These are phyloP conservation scores for Aspergillus versicolor DNA, from an alignment of 2,329 filamentous ascomycete species.

Conservation along the genomic window DNA sequence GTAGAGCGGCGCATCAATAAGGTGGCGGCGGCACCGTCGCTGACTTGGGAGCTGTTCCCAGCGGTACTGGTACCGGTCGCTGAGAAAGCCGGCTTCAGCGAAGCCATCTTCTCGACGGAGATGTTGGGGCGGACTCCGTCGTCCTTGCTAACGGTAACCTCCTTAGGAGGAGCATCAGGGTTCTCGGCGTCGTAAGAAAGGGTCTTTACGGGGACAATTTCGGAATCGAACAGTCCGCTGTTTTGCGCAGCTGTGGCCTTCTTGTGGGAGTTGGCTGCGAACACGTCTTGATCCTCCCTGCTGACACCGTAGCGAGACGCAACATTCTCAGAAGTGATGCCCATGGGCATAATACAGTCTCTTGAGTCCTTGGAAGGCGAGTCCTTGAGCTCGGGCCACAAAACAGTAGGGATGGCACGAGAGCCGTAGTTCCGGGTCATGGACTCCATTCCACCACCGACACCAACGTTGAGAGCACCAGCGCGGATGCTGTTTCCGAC, in stretches of 20 bases:
- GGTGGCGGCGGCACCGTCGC: constrained; percentile 80
- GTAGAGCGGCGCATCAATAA: constrained; percentile 83
- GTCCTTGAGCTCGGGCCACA: constrained; percentile 72
- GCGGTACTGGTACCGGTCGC: constrained; percentile 74
- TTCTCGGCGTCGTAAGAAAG: constrained; percentile 63
- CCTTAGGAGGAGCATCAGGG: constrained; percentile 55
- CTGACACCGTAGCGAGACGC: constrained; percentile 72
- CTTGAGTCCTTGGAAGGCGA: constrained; percentile 65
- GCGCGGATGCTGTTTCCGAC: constrained; percentile 74
- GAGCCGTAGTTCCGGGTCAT: constrained; percentile 91
- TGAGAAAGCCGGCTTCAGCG: constrained; percentile 83
- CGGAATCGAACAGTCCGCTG: constrained; percentile 68
- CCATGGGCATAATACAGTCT: constrained; percentile 95
- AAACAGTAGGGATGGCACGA: constrained; percentile 76
- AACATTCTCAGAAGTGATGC: constrained; percentile 85
- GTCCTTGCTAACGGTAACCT: constrained; percentile 71
- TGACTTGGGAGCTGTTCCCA: constrained; percentile 82
- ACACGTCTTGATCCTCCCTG: constrained; percentile 76
- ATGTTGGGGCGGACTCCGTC: constrained; percentile 76
- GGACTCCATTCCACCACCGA: constrained; percentile 91
- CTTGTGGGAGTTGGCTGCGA: constrained; percentile 72
- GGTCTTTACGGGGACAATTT: constrained; percentile 80
- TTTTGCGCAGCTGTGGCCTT: constrained; percentile 70
- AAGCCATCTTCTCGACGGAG: constrained; percentile 67
- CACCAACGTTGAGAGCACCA: constrained; percentile 69